phyloP scores from a whole-genome alignment of 805 yeast genomes.

The Cyberlindnera xishuangbannaensis region DNA sequence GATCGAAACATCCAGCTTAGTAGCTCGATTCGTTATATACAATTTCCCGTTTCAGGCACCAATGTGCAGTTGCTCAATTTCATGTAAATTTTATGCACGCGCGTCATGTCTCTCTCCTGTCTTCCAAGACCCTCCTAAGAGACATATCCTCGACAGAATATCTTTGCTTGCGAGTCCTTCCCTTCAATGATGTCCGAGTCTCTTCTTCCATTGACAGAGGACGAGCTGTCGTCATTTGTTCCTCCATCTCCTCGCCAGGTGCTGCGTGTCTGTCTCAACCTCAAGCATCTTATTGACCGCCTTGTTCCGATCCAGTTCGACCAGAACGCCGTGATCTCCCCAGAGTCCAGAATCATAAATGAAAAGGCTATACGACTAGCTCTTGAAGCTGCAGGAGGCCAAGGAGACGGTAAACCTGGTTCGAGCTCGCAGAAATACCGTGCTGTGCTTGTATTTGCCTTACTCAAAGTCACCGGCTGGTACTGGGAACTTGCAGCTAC shows the following conservation, averaged over 20 bases:
- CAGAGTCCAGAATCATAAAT: conserved; percentile 56
- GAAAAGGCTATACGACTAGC: conserved; percentile 54
- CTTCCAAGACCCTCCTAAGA: background rate
- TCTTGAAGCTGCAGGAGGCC: conserved; percentile 75
- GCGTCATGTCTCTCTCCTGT: background rate
- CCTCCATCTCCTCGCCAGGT: conserved; percentile 62
- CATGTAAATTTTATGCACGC: no score
- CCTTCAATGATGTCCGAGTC: conserved; percentile 8
- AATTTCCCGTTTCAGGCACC: no score
- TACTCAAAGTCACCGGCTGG: conserved; percentile 77
- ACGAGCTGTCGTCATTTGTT: conserved; percentile 16
- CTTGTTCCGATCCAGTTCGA: conserved; percentile 63
- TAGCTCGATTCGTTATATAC: no score
- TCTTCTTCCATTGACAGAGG: conserved; percentile 19
- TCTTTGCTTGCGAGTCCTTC: no score
- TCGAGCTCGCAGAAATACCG: conserved; percentile 57
- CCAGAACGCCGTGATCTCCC: conserved; percentile 41
- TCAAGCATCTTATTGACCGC: conserved; percentile 67
- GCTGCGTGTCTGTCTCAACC: conserved; percentile 62
- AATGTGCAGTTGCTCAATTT: no score
- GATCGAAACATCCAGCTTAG: no score
- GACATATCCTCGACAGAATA: no score
- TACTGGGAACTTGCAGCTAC: conserved; percentile 51
- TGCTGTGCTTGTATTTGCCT: conserved; percentile 61
- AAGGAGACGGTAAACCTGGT: conserved; percentile 50